Evolutionary conservation across 345 rosid genomes (phyloP), one percentile per base, ranked within the genome.

Genomic region (Diplotaxis tenuifolia): DNA sequence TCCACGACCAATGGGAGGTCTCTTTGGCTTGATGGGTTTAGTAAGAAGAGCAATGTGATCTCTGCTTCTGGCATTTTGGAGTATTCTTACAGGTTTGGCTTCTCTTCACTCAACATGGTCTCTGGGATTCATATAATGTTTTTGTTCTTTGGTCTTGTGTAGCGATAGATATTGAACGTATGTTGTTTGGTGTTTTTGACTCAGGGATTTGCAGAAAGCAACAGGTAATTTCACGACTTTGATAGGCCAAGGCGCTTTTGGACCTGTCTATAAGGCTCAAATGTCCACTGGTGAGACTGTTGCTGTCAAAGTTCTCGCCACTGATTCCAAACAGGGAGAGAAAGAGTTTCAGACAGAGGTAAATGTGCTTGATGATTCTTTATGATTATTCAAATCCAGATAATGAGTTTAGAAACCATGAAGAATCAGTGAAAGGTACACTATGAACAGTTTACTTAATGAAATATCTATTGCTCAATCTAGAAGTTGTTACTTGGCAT

Each of bases 281-380:
- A 89, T 92, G 96, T 83, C 90, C 10, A 87, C 91, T 2, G 96
- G 97, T 63, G 98, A 92, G 85, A 86, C 75, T 47, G 93, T 96
- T 54, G 99, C 99, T 11, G 97, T 90, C 12, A 96, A 96, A 82
- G 95, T 88, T 68, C 99, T 92, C 45, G 96, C 99, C 53, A 86
- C 96, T 45, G 91, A 92, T 85, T 96, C 99, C 34, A 92, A 88
- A 86, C 98, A 96, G 81, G 99, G 99, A 25, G 99, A 96, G 81
- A 96, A 77, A 73, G 99, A 96, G 81, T 96, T 96, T 76, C 99
- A 92, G 34, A 88, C 96, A 0, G 99, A 96, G 99, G 99, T 92
- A 84, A 29, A 18, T 10, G 7, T 22, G 11, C 58, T 15, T 71
- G 36, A 27, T 73, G 9, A 55, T 36, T 36, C 2, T 71, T 2